Evolutionary conservation across 768 basidiomycete genomes (phyloP), one percentile per base, ranked within the genome.

Genomic region (Kwoniella bestiolae): DNA sequence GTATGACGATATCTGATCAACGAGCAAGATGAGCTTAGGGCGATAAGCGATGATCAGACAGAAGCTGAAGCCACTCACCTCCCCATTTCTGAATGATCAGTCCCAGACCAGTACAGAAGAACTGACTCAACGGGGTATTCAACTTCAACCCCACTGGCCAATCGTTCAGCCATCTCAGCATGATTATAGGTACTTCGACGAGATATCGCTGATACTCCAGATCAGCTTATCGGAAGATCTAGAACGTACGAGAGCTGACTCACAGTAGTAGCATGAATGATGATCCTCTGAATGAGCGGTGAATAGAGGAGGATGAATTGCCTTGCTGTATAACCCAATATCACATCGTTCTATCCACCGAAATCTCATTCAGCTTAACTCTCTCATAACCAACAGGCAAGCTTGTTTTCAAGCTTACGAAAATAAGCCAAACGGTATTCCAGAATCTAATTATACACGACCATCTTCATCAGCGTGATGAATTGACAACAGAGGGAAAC

Each of bases 61-160:
- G 11, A 35, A n/a, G 5, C 5, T 29, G 14, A 8, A 38, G 28
- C 14, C 3, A 84, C 90, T 51, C 63, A 94, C 94, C 82, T 5
- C 85, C 87, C 92, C 92, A 97, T 2, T 86, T 72, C 0, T 83
- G 84, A 16, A 91, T 85, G 14, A 91, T 67, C 26, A 85, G 85
- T 2, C 89, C 83, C 55, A 96, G 88, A 0, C 86, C 84, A 63
- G 87, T 85, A n/a, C 89, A 87, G 73, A 92, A 90, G 77, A 96
- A 90, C 26, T 84, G 83, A 71, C 92, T 91, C n/a, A 99, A 85
- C 71, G 97, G 91, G 0, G 92, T 91, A 75, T 98, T 98, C 57
- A 99, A 87, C 81, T 99, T 99, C 44, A 99, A 82, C 0, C 96
- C 95, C 1, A 89, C 93, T 0, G 95, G 95, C 95, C 95, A 98